phyloP scores from a whole-genome alignment of 1,284 basidiomycete species.

The Leccinum holopus region DNA sequence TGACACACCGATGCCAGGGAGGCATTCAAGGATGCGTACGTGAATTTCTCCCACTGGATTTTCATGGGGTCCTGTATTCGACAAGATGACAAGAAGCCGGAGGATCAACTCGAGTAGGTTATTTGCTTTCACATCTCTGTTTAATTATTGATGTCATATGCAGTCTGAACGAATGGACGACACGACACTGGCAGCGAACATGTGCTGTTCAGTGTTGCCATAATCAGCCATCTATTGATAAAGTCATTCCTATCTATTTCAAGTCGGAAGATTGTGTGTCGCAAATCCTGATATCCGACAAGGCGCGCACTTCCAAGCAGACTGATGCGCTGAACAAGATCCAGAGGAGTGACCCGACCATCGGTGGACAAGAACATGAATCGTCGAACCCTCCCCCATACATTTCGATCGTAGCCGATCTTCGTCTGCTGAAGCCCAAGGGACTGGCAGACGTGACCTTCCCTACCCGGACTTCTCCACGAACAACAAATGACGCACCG shows the following conservation, averaged over 20 bases:
- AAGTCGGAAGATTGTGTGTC: not conserved
- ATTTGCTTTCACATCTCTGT: not conserved
- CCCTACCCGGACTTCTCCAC: not conserved
- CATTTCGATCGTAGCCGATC: not conserved
- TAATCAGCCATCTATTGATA: not conserved
- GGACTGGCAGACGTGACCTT: not conserved
- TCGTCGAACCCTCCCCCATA: not conserved
- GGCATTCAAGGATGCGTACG: not conserved
- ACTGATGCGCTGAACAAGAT: not conserved
- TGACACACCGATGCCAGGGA: not conserved
- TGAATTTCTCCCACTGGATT: not conserved
- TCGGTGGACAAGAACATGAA: not conserved
- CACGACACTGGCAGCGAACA: not conserved
- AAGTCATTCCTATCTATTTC: not conserved
- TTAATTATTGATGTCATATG: not conserved
- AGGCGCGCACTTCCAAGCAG: not conserved
- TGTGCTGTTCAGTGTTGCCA: slow-evolving; percentile 1
- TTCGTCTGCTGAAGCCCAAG: not conserved
- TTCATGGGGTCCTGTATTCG: not conserved
- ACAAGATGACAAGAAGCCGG: not conserved
- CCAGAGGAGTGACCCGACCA: not conserved
- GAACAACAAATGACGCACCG: not conserved
- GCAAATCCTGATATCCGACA: not conserved
- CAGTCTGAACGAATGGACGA: not conserved
- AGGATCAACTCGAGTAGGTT: not conserved